Base-by-base conservation (phyloP, 1,284 basidiomycete genomes). In the Inonotus obliquus region DNA sequence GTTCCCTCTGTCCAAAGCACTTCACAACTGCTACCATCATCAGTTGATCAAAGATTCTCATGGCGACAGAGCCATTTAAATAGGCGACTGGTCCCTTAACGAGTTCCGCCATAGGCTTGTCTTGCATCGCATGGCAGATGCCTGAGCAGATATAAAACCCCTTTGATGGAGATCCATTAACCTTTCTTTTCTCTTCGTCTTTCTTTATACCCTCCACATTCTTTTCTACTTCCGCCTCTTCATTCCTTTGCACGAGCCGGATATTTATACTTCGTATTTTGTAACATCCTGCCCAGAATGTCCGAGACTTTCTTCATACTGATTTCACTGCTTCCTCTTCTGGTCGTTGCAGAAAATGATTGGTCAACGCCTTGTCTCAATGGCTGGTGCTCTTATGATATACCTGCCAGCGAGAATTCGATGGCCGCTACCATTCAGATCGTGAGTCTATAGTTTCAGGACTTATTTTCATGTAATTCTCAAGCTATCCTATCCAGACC, bases 321-420 rank as follows among this genome's bases (percentile, higher is more conserved):
- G 7, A 17, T 49, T 49, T 49, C 57, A n/a, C 17, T 37, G 23
- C 53, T 54, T 29, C 57, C 45, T 48, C 47, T 58, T 9, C 19
- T 47, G 59, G 25, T 39, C n/a, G 11, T 25, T n/a, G 76, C 76
- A 5, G 67, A 67, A 25, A 81, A 81, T 63, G 76, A 80, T 65
- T 81, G 79, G 79, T 73, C 65, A 19, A 70, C 70, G 59, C 76
- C 79, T 1, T 81, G 79, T 64, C 62, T 57, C 17, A 25, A 47
- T 25, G 39, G 39, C 14, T 35, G 14, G 10, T 57, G 37, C 47
- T 57, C 55, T 25, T 44, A 27, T 19, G 35, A 55, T 44, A 9
- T 41, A 9, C 45, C 41, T 2, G 14, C 52, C 5, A 48, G 52
- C 27, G 41, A 49, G 19, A 47, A 48, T 0, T 38, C 68, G 29